These are phyloP conservation scores for Talaromyces stipitatus DNA, from an alignment of 495 filamentous ascomycete genomes.

Conservation along the genomic window DNA sequence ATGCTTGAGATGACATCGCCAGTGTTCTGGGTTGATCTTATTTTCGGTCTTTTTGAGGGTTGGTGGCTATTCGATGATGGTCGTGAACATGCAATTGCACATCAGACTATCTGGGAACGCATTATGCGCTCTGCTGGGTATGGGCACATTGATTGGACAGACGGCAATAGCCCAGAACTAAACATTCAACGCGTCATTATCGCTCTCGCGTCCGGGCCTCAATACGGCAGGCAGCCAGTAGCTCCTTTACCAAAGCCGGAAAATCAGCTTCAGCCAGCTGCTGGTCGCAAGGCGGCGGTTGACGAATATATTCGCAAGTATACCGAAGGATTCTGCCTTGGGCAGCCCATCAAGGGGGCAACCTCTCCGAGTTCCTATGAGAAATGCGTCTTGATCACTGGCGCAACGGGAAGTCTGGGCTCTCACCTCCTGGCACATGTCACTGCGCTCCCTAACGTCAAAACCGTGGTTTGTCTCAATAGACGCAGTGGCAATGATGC, in stretches of 20 bases:
- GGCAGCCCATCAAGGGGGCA: not conserved
- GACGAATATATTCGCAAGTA: slow-evolving; percentile 21
- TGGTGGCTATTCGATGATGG: slow-evolving; percentile 51
- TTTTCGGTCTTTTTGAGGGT: slow-evolving; percentile 44
- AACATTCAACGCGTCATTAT: slow-evolving; percentile 36
- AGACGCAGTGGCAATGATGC: slow-evolving; percentile 16
- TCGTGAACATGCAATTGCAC: slow-evolving; percentile 33
- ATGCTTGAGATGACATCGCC: slow-evolving; percentile 25
- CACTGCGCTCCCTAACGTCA: slow-evolving; percentile 23
- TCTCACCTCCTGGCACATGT: slow-evolving; percentile 36
- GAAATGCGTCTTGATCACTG: slow-evolving; percentile 40
- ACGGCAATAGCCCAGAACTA: slow-evolving; percentile 7
- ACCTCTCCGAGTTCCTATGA: not conserved
- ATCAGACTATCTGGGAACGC: slow-evolving; percentile 25
- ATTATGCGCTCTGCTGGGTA: slow-evolving; percentile 34
- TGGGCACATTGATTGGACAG: slow-evolving; percentile 41
- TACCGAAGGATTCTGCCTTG: slow-evolving; percentile 7
- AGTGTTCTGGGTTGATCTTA: slow-evolving; percentile 38
- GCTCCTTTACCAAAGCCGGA: not conserved
- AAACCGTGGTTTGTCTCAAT: slow-evolving; percentile 41
- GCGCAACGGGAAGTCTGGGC: slow-evolving; percentile 44
- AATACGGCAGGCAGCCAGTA: not conserved
- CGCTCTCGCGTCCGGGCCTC: slow-evolving; percentile 20
- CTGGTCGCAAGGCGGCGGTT: slow-evolving; percentile 14
- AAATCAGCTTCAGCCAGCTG: not conserved